Evolutionary conservation across 1,139 yeast species (phyloP).

Genomic region (Debaryomyces sp.): DNA sequence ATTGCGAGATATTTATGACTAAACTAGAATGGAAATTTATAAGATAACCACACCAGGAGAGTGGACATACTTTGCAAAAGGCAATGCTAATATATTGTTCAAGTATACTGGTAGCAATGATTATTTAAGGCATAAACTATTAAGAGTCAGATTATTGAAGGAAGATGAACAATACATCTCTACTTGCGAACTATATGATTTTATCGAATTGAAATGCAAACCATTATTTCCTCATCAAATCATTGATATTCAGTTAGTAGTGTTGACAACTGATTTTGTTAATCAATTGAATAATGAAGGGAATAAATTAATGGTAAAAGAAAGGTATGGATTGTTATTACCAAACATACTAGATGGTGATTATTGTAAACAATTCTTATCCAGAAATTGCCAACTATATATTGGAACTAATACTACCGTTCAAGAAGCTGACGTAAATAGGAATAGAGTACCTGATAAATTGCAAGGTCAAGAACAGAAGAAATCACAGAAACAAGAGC

Average conservation of each 20-base stretch:
- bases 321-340: slow-evolving; percentile 43
- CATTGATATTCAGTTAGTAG: slow-evolving; percentile 43
- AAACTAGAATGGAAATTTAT: slow-evolving; percentile 40
- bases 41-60: slow-evolving; percentile 43
- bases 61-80: slow-evolving; percentile 50
- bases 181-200: slow-evolving; percentile 47
- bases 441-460: not conserved
- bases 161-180: slow-evolving; percentile 43
- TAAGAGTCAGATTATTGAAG: slow-evolving; percentile 41
- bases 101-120: slow-evolving; percentile 42
- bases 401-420: slow-evolving; percentile 9
- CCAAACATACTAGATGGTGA: slow-evolving; percentile 45
- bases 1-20: not conserved
- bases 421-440: not conserved
- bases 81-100: slow-evolving; percentile 49
- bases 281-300: slow-evolving; percentile 31
- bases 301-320: slow-evolving; percentile 35
- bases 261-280: slow-evolving; percentile 38
- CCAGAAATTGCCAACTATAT: slow-evolving; percentile 43
- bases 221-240: slow-evolving; percentile 41
- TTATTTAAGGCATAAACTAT: slow-evolving; percentile 36
- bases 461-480: not conserved
- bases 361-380: slow-evolving; percentile 27
- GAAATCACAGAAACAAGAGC: not conserved
- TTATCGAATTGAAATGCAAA: slow-evolving; percentile 45